phyloP scores from a whole-genome alignment of 306 rosid species.

The Fragaria nilgerrensis region DNA sequence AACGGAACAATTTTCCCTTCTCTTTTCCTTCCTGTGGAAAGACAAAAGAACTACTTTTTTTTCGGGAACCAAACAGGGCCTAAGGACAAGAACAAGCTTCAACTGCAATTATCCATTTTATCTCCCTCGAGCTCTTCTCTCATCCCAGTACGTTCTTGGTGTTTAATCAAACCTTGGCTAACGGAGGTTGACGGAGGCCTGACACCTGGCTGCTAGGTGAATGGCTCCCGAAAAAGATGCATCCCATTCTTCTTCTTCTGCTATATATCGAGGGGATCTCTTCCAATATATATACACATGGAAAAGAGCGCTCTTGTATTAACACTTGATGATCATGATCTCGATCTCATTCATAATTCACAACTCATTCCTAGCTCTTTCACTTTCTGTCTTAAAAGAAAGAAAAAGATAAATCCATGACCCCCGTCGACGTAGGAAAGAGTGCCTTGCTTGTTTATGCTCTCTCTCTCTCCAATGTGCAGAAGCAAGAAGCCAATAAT shows the following conservation, averaged over 20 bases:
- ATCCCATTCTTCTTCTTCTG: background rate
- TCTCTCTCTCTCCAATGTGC: background rate
- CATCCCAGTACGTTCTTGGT: too few species aligned
- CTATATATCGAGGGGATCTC: background rate
- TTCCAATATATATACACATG: conserved; percentile 28
- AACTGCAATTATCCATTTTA: too few species aligned
- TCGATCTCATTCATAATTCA: conserved; percentile 4
- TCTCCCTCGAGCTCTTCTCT: too few species aligned
- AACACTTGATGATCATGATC: conserved; percentile 18
- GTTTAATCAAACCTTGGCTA: too few species aligned
- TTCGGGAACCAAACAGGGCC: too few species aligned
- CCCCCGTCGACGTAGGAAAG: conserved; percentile 36
- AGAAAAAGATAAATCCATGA: conserved; percentile 32
- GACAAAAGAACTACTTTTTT: too few species aligned
- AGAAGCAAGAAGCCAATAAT: too few species aligned
- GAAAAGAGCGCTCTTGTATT: conserved; percentile 75
- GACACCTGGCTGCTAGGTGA: too few species aligned
- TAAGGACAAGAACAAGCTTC: too few species aligned
- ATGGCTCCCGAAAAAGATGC: background rate
- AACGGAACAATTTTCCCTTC: too few species aligned
- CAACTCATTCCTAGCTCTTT: background rate
- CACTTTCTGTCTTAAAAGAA: conserved; percentile 28
- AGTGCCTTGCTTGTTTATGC: conserved; percentile 49
- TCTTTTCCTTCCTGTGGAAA: too few species aligned
- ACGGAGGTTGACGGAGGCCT: too few species aligned